Base-by-base conservation (phyloP, 441 rosid species). In the Aleurites moluccanus region DNA sequence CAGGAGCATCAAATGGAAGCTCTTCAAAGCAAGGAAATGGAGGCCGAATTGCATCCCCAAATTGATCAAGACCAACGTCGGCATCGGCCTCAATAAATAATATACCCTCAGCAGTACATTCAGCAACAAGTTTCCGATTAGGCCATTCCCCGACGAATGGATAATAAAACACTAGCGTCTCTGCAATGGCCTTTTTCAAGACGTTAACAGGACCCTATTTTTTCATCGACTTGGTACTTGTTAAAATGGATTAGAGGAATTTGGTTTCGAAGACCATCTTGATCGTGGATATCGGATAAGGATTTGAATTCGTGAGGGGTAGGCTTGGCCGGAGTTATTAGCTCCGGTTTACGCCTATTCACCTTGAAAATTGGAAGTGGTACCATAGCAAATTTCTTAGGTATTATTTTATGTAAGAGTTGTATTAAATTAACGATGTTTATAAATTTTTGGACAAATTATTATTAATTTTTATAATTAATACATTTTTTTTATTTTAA, bases 21-120 rank as follows among this genome's bases (percentile, higher is more conserved):
- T 89, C 85, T 18, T 84, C 86, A 10, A 81, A 74, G 76, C 87
- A 81, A 15, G 90, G 89, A 74, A 88, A 86, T 0, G 89, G 93
- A 72, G 95, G 95, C 11, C 67, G 77, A 76, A 89, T 83, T 3
- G 59, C 73, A 73, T 85, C 79, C 6, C 87, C 88, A 55, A 83
- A 83, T 4, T 81, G 64, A 2, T 79, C 66, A 0, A 86, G 80
- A 1, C 74, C 73, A 16, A 79, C 83, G 44, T 85, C 86, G 0
- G 86, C 86, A 15, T 84, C 85, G 3, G 89, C 91, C 62, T 88
- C 88, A 0, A 81, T 72, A 14, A 85, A 88, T 64, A 82, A 0
- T 1, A 80, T 27, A 1, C 90, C 88, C 25, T 88, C 90, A 0
- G 80, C 85, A 3, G 83, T 86, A 20, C 90, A 86, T 3, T 85